These are phyloP conservation scores for Rubia balearica DNA, from an alignment of 305 asterid species.

Conservation along the genomic window DNA sequence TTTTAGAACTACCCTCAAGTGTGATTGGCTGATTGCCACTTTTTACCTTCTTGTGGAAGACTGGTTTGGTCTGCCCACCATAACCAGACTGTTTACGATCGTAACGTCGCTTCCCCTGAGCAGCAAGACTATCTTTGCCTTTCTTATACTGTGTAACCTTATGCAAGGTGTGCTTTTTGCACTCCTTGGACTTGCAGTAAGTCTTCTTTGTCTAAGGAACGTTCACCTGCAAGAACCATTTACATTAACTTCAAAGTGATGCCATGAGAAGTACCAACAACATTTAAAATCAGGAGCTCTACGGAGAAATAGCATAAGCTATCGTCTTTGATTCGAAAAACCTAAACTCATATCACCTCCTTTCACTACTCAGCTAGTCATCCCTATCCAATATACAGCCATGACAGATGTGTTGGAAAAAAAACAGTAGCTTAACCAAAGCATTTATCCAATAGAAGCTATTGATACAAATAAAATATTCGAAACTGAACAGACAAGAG, in stretches of 20 bases:
- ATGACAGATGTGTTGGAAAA: too few species aligned
- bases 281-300: background rate
- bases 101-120: background rate
- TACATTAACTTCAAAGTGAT: background rate
- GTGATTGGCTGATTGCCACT: background rate
- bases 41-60: constrained; percentile 1
- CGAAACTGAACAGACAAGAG: too few species aligned
- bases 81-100: background rate
- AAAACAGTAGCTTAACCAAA: too few species aligned
- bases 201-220: background rate
- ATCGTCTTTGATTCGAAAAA: too few species aligned
- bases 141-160: constrained; percentile 1
- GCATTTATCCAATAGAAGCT: too few species aligned
- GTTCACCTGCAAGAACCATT: background rate
- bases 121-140: background rate
- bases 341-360: too few species aligned
- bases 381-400: too few species aligned
- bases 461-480: too few species aligned
- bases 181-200: background rate
- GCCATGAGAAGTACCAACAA: background rate
- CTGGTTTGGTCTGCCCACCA: background rate
- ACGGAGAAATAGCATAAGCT: background rate
- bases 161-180: background rate
- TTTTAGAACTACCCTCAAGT: too few species aligned
- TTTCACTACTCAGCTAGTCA: too few species aligned